Percentiles rank a stretch among this genome's conserved stretches.
Conservation (phyloP, 2,329 filamentous ascomycete species). For the Ascochyta viciae-villosae region DNA sequence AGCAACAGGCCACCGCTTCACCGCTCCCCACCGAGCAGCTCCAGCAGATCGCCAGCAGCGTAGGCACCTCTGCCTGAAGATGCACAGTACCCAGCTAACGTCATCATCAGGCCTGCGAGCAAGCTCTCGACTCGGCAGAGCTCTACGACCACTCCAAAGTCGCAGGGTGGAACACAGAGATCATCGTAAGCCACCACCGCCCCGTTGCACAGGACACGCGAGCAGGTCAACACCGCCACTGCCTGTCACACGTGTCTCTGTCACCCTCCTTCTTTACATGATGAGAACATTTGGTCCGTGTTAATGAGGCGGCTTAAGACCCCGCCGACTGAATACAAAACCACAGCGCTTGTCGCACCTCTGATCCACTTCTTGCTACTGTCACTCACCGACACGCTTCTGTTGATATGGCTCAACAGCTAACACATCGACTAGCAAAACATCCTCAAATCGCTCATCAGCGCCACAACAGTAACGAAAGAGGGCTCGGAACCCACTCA, state of each 20-base stretch:
- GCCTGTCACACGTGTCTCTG: conserved; percentile 3
- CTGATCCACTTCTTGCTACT: conserved; percentile 56
- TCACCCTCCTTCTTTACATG: conserved; percentile 53
- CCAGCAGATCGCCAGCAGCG: conserved; percentile 38
- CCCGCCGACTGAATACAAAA: conserved; percentile 79
- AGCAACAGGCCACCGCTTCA: conserved; percentile 23
- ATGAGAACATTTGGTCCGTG: conserved; percentile 95
- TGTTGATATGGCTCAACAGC: neutral
- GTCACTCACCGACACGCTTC: neutral
- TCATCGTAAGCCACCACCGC: conserved; percentile 73
- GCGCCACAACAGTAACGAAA: conserved; percentile 66
- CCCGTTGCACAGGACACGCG: conserved; percentile 7
- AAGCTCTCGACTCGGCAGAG: conserved; percentile 74
- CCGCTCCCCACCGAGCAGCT: conserved; percentile 45
- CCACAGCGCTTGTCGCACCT: conserved; percentile 76
- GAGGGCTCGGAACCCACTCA: conserved; percentile 56
- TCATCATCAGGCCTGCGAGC: conserved; percentile 75
- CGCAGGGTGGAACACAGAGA: conserved; percentile 85
- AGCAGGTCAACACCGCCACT: neutral
- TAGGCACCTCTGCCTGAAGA: conserved; percentile 17
- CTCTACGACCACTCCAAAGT: conserved; percentile 89
- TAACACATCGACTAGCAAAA: conserved; percentile 63
- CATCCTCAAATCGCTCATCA: conserved; percentile 77
- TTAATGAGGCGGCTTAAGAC: conserved; percentile 95
- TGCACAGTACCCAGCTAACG: conserved; percentile 9